These are phyloP conservation scores for Amanita phalloides DNA, from an alignment of 768 basidiomycete genomes.

Conservation along the genomic window DNA sequence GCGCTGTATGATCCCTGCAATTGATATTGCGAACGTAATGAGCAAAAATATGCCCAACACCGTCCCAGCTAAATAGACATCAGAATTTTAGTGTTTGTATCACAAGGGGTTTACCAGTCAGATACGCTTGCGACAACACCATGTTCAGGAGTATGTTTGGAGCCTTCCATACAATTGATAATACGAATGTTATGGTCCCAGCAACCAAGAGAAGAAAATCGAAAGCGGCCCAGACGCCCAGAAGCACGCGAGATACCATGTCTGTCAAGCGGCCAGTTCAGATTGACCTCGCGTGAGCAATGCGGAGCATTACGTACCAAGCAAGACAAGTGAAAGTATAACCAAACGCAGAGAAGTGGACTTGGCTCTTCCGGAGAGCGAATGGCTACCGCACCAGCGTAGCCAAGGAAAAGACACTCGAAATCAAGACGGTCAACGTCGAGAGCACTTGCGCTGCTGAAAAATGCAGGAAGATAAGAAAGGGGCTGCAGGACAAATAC, in stretches of 20 bases:
- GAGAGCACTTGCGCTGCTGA: conserved; percentile 36
- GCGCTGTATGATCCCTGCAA: conserved; percentile 60
- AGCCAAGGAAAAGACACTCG: conserved; percentile 22
- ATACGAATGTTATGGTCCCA: conserved; percentile 49
- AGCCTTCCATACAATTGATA: conserved; percentile 64
- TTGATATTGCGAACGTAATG: conserved; percentile 57
- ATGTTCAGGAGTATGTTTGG: conserved; percentile 66
- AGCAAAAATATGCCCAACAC: conserved; percentile 57
- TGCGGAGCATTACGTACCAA: background rate
- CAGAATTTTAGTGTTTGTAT: background rate
- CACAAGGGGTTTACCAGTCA: conserved; percentile 35
- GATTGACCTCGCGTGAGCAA: background rate
- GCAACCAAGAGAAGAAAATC: conserved; percentile 63
- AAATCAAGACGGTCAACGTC: conserved; percentile 64
- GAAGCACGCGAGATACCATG: conserved; percentile 68
- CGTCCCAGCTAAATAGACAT: conserved; percentile 45
- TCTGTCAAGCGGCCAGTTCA: conserved; percentile 5
- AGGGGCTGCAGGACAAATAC: conserved; percentile 17
- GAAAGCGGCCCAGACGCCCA: conserved; percentile 64
- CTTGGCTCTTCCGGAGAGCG: conserved; percentile 43
- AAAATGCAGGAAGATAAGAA: conserved; percentile 21
- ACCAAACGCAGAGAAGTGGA: conserved; percentile 8
- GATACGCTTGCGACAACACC: conserved; percentile 45
- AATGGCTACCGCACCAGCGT: conserved; percentile 26
- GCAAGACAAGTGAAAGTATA: background rate